phyloP scores from a whole-genome alignment of 2,329 filamentous ascomycete genomes.

The Fusarium caatingaense region DNA sequence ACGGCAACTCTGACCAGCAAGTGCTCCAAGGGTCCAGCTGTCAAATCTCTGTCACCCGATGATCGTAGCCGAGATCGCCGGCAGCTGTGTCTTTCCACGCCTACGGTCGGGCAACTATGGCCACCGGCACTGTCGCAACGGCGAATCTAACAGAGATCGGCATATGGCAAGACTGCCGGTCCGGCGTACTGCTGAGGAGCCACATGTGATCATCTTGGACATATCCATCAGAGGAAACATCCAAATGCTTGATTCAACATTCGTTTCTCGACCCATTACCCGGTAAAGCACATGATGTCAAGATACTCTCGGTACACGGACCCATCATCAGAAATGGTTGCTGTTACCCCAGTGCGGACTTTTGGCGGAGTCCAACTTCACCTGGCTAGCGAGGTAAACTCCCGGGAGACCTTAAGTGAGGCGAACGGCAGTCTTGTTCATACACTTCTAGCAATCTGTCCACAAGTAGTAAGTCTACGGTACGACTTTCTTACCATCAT shows the following conservation, averaged over 20 bases:
- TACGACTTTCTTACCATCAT: neutral
- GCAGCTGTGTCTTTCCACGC: conserved; percentile 10
- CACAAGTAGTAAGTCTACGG: neutral
- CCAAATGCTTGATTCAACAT: neutral
- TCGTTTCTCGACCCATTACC: conserved; percentile 6
- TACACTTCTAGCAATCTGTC: neutral
- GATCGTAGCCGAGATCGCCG: conserved; percentile 39
- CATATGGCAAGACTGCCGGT: neutral
- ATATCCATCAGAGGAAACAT: neutral
- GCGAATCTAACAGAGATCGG: neutral
- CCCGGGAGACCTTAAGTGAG: neutral
- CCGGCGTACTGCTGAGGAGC: neutral
- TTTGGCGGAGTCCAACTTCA: conserved; percentile 7
- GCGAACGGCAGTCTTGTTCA: neutral
- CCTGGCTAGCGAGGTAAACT: neutral
- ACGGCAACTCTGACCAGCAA: neutral
- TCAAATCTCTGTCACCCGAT: conserved; percentile 7
- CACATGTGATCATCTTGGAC: neutral
- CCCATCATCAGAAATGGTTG: neutral
- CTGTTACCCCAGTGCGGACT: neutral
- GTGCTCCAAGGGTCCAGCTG: neutral
- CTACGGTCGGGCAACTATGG: conserved; percentile 8
- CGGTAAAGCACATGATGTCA: conserved; percentile 7
- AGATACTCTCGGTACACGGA: neutral
- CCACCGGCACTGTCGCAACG: neutral